These are phyloP conservation scores for Dissophora ornata DNA, from an alignment of 192 early-diverging fungal species.

Conservation along the genomic window DNA sequence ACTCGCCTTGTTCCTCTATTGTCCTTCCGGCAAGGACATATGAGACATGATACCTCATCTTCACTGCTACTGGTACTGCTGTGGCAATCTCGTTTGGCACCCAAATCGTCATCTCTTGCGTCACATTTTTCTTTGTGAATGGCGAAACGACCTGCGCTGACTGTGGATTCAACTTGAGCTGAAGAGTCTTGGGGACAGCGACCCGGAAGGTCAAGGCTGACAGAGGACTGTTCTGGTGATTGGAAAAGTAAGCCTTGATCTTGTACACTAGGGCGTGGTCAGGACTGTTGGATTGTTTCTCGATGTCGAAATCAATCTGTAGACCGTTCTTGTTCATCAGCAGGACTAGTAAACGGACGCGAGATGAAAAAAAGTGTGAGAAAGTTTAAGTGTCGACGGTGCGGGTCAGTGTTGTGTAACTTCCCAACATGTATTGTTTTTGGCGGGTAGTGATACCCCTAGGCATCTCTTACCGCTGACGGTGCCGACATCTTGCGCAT, in stretches of 20 bases:
- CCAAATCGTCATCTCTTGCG: slow-evolving; percentile 53
- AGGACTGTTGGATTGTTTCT: slow-evolving; percentile 7
- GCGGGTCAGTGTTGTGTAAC: background rate
- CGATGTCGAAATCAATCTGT: slow-evolving; percentile 52
- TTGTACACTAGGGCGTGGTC: slow-evolving; percentile 11
- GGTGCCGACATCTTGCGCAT: background rate
- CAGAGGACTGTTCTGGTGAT: slow-evolving; percentile 56
- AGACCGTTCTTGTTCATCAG: slow-evolving; percentile 62
- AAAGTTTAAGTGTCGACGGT: background rate
- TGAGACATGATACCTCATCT: slow-evolving; percentile 61
- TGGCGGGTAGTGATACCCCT: too few relatives aligned
- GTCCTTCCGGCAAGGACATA: slow-evolving; percentile 54
- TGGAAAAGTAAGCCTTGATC: slow-evolving; percentile 61
- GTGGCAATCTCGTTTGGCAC: slow-evolving; percentile 43
- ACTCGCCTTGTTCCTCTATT: slow-evolving; percentile 62
- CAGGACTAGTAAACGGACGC: slow-evolving; percentile 34
- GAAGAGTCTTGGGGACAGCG: slow-evolving; percentile 63
- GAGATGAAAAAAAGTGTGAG: background rate
- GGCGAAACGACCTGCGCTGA: slow-evolving; percentile 56
- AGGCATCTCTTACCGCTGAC: background rate
- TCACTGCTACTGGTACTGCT: slow-evolving; percentile 37
- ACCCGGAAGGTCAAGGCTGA: slow-evolving; percentile 54
- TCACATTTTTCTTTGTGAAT: slow-evolving; percentile 44
- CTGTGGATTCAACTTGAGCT: slow-evolving; percentile 59
- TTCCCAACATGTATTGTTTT: too few relatives aligned